Evolutionary conservation across 2,329 filamentous ascomycete genomes (phyloP), one percentile per base, ranked within the genome.

Genomic region (Didymella pinodella): DNA sequence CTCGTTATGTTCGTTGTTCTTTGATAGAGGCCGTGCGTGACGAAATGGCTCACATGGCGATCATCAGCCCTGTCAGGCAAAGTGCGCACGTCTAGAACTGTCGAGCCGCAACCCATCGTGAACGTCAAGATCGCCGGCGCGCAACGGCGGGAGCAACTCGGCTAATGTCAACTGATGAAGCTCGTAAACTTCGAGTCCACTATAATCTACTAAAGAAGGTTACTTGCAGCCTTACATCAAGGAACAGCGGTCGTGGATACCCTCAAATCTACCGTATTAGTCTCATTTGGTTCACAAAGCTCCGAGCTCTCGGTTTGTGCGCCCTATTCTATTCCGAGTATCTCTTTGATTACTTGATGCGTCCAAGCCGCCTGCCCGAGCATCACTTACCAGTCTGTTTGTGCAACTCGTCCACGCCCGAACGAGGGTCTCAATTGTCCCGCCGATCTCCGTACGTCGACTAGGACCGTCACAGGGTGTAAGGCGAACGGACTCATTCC

Each of bases 81-180:
- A 59, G 56, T 46, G 49, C 31, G 45, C 38, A 54, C 40, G 45
- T 54, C 56, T 47, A 54, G 56, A 49, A 34, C 32, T n/a, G 40
- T 40, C 40, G 25, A 46, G 31, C 46, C 46, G 49, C 25, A 40
- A 58, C 46, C 45, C 41, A 50, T 54, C 56, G 46, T 59, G 54
- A 59, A 54, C 56, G 46, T 54, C 28, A 43, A 58, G 56, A 50
- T 59, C 56, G 50, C 56, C 49, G 45, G 45, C 40, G 45, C 46
- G 40, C 31, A 49, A 59, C 50, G 46, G 46, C 44, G 12, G 28
- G 22, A 28, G 20, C n/a, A 28, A 38, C 40, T 44, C 38, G 38
- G 36, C 44, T 25, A 26, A 4, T 14, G 12, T 34, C 31, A 53
- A 45, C 18, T 28, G 25, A 44, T 14, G 10, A 48, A 38, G 45